phyloP scores from a whole-genome alignment of 1,139 yeast species.

The Eremothecium sinecaudum region DNA sequence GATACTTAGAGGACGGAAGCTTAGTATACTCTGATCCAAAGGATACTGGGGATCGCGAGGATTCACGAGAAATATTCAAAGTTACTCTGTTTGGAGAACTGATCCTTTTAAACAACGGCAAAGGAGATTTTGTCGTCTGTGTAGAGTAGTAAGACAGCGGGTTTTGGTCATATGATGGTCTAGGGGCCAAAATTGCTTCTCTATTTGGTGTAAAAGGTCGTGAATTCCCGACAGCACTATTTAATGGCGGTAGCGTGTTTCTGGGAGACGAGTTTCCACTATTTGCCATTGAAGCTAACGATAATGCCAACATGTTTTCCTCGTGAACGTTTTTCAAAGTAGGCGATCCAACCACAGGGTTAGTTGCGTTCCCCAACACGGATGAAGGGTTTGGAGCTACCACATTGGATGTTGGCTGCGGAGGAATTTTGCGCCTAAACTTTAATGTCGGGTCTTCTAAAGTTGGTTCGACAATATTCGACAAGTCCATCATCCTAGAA shows the following conservation, averaged over 20 bases:
- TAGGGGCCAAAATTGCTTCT: slow-evolving; percentile 18
- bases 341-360: slow-evolving; percentile 4
- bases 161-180: slow-evolving; percentile 18
- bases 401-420: slow-evolving; percentile 5
- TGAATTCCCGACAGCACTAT: slow-evolving; percentile 15
- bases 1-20: slow-evolving; percentile 15
- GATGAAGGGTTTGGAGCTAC: slow-evolving; percentile 4
- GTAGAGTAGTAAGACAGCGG: slow-evolving; percentile 16
- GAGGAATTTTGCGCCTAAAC: slow-evolving; percentile 18
- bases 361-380: slow-evolving; percentile 5
- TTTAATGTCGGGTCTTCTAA: slow-evolving; percentile 28
- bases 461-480: slow-evolving; percentile 31
- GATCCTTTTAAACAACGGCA: slow-evolving; percentile 28
- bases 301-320: slow-evolving; percentile 29
- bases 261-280: slow-evolving; percentile 30
- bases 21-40: slow-evolving; percentile 17
- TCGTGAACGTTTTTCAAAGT: slow-evolving; percentile 18
- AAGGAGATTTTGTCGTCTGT: slow-evolving; percentile 8
- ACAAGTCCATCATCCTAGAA: slow-evolving; percentile 30
- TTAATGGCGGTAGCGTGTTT: slow-evolving; percentile 20
- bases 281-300: slow-evolving; percentile 31
- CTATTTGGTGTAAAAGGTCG: slow-evolving; percentile 12
- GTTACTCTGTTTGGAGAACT: slow-evolving; percentile 31
- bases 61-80: slow-evolving; percentile 29
- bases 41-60: slow-evolving; percentile 28